Conservation (phyloP, 176 grass and related monocot genomes). For the Oryza punctata region DNA sequence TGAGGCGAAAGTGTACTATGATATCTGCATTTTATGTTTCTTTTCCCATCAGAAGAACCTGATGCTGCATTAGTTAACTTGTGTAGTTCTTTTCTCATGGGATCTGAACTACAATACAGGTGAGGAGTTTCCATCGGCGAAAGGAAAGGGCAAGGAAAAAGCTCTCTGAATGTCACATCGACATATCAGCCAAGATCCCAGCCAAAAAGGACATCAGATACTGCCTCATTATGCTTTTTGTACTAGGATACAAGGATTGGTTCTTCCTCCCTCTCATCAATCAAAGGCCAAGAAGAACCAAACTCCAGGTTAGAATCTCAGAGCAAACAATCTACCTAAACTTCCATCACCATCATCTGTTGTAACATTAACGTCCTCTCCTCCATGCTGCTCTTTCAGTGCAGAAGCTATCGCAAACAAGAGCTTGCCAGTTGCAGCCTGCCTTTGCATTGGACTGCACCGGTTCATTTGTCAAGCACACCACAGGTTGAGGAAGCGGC, state of each 20-base stretch:
- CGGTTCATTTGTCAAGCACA: constrained; percentile 23
- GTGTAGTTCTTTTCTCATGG: constrained; percentile 27
- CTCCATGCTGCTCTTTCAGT: background rate
- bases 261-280: constrained; percentile 30
- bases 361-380: background rate
- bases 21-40: background rate
- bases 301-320: constrained; percentile 40
- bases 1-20: background rate
- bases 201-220: constrained; percentile 48
- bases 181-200: constrained; percentile 46
- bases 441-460: background rate
- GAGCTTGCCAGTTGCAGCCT: background rate
- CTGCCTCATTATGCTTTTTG: constrained; percentile 36
- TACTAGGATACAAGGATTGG: constrained; percentile 53
- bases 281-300: constrained; percentile 28
- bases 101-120: constrained; percentile 38
- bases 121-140: constrained; percentile 33
- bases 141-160: constrained; percentile 17
- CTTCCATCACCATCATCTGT: constrained; percentile 11
- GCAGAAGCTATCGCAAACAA: background rate
- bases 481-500: constrained; percentile 34
- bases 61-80: constrained; percentile 40
- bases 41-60: constrained; percentile 38
- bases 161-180: constrained; percentile 42
- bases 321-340: constrained; percentile 53